Evolutionary conservation across 2,329 filamentous ascomycete genomes (phyloP).

Genomic region (Coniochaeta sp.): DNA sequence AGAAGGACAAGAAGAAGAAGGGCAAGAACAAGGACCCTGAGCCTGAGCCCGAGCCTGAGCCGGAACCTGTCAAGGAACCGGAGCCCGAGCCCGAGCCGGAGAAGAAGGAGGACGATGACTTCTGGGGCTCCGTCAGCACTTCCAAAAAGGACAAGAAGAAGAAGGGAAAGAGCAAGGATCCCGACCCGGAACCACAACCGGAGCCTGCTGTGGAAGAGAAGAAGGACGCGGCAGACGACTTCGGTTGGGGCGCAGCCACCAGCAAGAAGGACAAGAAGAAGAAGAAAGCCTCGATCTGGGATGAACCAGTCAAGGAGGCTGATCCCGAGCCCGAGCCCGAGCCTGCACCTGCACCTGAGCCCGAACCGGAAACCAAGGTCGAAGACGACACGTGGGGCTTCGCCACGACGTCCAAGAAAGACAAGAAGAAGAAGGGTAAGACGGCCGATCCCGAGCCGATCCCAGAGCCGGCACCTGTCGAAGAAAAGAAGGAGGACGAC

Average conservation of each 20-base stretch:
- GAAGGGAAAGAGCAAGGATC: conserved; percentile 27
- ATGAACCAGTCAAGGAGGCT: conserved; percentile 11
- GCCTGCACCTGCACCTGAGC: conserved; percentile 14
- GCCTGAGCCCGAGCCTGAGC: conserved; percentile 25
- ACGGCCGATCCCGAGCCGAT: conserved; percentile 25
- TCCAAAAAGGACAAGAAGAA: conserved; percentile 33
- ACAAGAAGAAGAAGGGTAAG: conserved; percentile 40
- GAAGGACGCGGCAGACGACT: conserved; percentile 14
- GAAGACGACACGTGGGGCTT: conserved; percentile 23
- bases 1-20: conserved; percentile 19
- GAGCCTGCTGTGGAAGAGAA: conserved; percentile 17
- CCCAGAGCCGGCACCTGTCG: conserved; percentile 14
- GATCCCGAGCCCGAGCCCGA: conserved; percentile 25
- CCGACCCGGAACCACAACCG: conserved; percentile 26
- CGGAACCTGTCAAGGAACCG: background rate
- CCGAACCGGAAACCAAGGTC: conserved; percentile 12
- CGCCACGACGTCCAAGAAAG: conserved; percentile 19
- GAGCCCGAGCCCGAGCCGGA: conserved; percentile 12
- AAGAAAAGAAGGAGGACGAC: conserved; percentile 23
- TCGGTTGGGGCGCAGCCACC: conserved; percentile 18
- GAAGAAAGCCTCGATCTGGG: too few relatives aligned
- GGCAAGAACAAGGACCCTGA: conserved; percentile 13
- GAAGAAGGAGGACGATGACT: conserved; percentile 16
- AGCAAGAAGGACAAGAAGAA: conserved; percentile 26
- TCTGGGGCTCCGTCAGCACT: conserved; percentile 19